Percentiles rank a stretch among this genome's conserved stretches.
These are phyloP conservation scores for Malus sieversii DNA, from an alignment of 306 rosid genomes.

Conservation along the genomic window DNA sequence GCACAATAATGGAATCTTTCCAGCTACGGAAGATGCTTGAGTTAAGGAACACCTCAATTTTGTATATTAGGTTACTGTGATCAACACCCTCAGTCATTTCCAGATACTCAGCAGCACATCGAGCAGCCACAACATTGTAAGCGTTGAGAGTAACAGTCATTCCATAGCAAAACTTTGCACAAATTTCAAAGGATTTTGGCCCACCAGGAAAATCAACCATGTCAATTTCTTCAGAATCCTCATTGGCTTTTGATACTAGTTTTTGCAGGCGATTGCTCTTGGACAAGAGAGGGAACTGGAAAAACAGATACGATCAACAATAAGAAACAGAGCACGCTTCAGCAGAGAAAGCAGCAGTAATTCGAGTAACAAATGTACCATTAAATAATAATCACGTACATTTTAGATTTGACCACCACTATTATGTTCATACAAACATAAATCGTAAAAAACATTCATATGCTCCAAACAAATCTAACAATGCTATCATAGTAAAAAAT, in stretches of 20 bases:
- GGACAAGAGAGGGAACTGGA: conserved; percentile 84
- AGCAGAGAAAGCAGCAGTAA: neutral
- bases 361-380: neutral
- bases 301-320: conserved; percentile 19
- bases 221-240: conserved; percentile 61
- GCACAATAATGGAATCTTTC: conserved; percentile 95
- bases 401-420: neutral
- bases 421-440: neutral
- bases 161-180: conserved; percentile 95
- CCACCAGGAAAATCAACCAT: conserved; percentile 87
- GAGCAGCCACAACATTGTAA: conserved; percentile 92
- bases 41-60: conserved; percentile 90
- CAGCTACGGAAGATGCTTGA: conserved; percentile 90
- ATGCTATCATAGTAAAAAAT: neutral
- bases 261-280: conserved; percentile 75
- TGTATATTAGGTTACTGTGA: conserved; percentile 70
- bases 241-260: conserved; percentile 49
- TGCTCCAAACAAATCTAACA: neutral
- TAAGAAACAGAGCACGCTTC: neutral
- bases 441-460: neutral
- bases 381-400: neutral
- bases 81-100: conserved; percentile 91
- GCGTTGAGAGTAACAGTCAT: conserved; percentile 93
- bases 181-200: conserved; percentile 82
- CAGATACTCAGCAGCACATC: conserved; percentile 91